Evolutionary conservation across 129 eudicot species (phyloP), one percentile per base, ranked within the genome.

Genomic region (Tagetes patula): DNA sequence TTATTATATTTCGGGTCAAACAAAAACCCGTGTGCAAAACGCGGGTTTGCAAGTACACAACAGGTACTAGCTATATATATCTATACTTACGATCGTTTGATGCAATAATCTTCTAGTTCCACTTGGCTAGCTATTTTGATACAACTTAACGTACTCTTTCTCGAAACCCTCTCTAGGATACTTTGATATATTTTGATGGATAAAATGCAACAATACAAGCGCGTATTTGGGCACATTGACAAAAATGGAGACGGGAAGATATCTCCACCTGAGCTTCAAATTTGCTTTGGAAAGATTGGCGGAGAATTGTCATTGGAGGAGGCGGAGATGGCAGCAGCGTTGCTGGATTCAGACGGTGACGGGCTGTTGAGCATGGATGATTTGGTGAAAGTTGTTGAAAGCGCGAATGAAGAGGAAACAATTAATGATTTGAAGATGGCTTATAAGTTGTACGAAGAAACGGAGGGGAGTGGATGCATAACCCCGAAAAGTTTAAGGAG

Each of bases 401-500:
- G 83, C 1, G 89, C 75, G 0, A 87, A 69, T 4, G 92, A 87
- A 13, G 92, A 89, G 50, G 96, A 90, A 71, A 83, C 72, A 46
- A 54, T 38, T 36, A 50, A 69, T 1, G 91, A 90, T 14, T 76
- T 89, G 74, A 81, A 66, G 63, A 85, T 53, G 58, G 96, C 85
- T 1, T 89, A 87, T 49, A 77, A 70, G 50, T 78, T 87, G 96
- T 89, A 89, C 20, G 87, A 69, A 52, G 77, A 79, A 75, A 63
- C 60, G 75, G 90, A 81, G 27, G 92, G 86, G 33, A 14, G 84
- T 14, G 87, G 79, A 27, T 71, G 65, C 41, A 89, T 89, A 52
- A 87, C 92, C 3, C 81, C 96, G 14, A 85, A 83, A 80, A 89
- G 96, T 69, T 80, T 89, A 80, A 83, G 62, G 73, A 81, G 84